Evolutionary conservation across 192 early-diverging fungal genomes (phyloP), one percentile per base, ranked within the genome.

Genomic region (Backusella australiensis): DNA sequence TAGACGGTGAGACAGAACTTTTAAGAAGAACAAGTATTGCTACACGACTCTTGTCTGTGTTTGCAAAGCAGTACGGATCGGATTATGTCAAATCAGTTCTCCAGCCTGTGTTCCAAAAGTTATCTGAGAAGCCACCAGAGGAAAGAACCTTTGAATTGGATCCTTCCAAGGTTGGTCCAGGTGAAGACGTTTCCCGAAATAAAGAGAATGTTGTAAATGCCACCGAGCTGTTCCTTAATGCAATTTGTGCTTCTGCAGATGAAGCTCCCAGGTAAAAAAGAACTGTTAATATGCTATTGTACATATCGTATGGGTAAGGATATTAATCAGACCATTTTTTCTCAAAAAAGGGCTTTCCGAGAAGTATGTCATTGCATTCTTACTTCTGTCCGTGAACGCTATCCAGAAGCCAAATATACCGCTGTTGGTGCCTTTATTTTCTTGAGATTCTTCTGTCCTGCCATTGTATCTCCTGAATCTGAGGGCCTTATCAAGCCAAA

Each of bases 351-450:
- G 17, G 78, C 85, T 6, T 89, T 98, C 75, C 86, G 95, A 14
- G 91, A 93, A 69, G 90, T 96, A 72, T 99, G 97, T 73, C 86
- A 91, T 76, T 88, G 92, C 68, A 89, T 99, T 23, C 88, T 90
- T 69, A 86, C 85, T 46, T 83, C 95, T 35, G 96, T 98, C 0
- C 89, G 88, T 26, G 86, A 87, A 69, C 86, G 91, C 19, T 98
- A 97, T 86, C 95, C 93, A 0, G 93, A 94, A 42, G 91, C 95
- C 21, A 92, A 92, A 56, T 88, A 89, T 65, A 94, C 92, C 3
- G 94, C 96, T 59, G 96, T 99, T 0, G 97, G 97, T 75, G 94
- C 94, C 0, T 98, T 98, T 66, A 89, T 99, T 73, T 99, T 99
- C 79, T 83, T 99, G 78, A 92, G 97, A 9, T 97, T 98, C 90